A percentile compares a stretch with the other conserved stretches of the same genome.
Conservation (phyloP, 2,329 filamentous ascomycete genomes). For the Claviceps sp. region DNA sequence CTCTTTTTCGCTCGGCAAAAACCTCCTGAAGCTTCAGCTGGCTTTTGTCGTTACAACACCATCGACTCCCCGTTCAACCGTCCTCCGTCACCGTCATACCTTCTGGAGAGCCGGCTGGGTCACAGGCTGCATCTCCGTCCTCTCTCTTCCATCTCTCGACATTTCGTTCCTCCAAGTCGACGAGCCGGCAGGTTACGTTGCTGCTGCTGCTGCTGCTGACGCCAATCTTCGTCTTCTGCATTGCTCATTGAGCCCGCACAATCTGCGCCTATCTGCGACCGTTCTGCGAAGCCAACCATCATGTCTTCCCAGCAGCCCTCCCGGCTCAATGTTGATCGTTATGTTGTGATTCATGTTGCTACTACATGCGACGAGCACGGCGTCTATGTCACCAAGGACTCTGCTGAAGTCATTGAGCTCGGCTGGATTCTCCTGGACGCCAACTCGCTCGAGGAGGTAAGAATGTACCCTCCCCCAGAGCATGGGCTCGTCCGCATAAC, state of each 20-base stretch:
- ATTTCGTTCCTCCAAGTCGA: slow-evolving; percentile 9
- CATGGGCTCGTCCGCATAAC: not conserved
- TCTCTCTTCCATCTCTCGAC: slow-evolving; percentile 10
- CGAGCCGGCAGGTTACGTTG: slow-evolving; percentile 7
- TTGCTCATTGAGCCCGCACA: slow-evolving; percentile 10
- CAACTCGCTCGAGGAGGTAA: slow-evolving; percentile 84
- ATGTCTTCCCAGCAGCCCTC: slow-evolving; percentile 30
- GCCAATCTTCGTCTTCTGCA: slow-evolving; percentile 5
- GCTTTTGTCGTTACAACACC: slow-evolving; percentile 11
- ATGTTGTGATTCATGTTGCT: slow-evolving; percentile 95
- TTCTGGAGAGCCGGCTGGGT: slow-evolving; percentile 21
- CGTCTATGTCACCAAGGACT: slow-evolving; percentile 98
- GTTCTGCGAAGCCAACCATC: slow-evolving; percentile 11
- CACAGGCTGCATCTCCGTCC: slow-evolving; percentile 21
- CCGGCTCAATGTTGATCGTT: slow-evolving; percentile 75
- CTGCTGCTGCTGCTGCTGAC: slow-evolving; percentile 4
- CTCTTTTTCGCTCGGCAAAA: slow-evolving; percentile 12
- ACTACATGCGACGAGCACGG: slow-evolving; percentile 99
- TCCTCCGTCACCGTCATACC: slow-evolving; percentile 9
- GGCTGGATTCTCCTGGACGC: slow-evolving; percentile 94
- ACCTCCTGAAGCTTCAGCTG: slow-evolving; percentile 16
- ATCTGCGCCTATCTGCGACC: not conserved
- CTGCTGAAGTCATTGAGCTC: slow-evolving; percentile 96
- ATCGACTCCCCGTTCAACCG: slow-evolving; percentile 9
- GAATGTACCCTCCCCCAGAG: slow-evolving; percentile 15